Conservation (phyloP, 345 rosid genomes). For the Camelina neglecta region DNA sequence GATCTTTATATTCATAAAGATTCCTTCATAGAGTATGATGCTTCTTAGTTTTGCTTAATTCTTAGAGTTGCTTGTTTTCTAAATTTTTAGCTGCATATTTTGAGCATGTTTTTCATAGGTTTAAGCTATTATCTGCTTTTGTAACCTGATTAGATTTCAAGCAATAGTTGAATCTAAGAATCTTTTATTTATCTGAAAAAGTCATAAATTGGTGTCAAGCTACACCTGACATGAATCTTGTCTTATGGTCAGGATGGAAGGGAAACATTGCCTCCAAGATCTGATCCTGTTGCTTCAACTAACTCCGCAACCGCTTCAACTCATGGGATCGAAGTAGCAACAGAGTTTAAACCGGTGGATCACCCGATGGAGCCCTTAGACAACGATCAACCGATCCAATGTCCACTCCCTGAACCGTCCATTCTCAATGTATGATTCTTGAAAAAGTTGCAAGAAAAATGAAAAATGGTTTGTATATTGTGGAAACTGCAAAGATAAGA, state of each 20-base stretch:
- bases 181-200: background rate
- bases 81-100: too few species aligned
- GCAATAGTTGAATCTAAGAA: constrained; percentile 9
- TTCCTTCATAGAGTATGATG: constrained; percentile 15
- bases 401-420: constrained; percentile 88
- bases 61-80: too few species aligned
- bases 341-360: constrained; percentile 91
- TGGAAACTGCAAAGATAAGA: background rate
- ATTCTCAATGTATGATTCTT: constrained; percentile 77
- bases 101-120: background rate
- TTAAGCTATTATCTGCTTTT: background rate
- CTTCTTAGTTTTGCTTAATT: background rate
- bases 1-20: constrained; percentile 11
- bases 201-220: background rate
- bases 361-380: constrained; percentile 85
- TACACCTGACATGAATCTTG: constrained; percentile 13
- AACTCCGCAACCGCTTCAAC: constrained; percentile 43
- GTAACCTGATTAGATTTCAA: background rate
- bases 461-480: background rate
- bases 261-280: constrained; percentile 61
- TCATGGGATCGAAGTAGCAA: constrained; percentile 82
- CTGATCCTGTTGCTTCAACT: constrained; percentile 45
- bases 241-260: constrained; percentile 59
- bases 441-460: background rate
- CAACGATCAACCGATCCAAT: constrained; percentile 76